Percentiles rank a stretch among this genome's conserved stretches.
phyloP scores from a whole-genome alignment of 768 basidiomycete genomes.

The Boletellus emodensis region DNA sequence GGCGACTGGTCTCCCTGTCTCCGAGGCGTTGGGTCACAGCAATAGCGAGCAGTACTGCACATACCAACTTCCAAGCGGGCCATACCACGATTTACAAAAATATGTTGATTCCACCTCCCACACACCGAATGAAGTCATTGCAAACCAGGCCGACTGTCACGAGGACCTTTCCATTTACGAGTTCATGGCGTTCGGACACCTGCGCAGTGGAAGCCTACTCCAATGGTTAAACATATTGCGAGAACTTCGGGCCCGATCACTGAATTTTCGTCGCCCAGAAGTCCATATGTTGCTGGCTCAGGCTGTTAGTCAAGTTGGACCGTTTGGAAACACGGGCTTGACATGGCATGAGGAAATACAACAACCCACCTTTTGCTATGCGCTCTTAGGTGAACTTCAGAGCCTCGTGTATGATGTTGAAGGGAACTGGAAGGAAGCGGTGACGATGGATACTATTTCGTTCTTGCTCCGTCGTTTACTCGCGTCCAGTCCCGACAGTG shows the following conservation, averaged over 20 bases:
- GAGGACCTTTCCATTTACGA: slow-evolving; percentile 40
- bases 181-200: slow-evolving; percentile 38
- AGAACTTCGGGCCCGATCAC: slow-evolving; percentile 33
- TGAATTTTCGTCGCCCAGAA: slow-evolving; percentile 37
- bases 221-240: slow-evolving; percentile 51
- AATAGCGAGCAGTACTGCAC: slow-evolving; percentile 27
- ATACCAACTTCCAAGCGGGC: slow-evolving; percentile 28
- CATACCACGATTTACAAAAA: slow-evolving; percentile 35
- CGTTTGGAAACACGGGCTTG: slow-evolving; percentile 11
- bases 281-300: slow-evolving; percentile 42
- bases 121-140: slow-evolving; percentile 39
- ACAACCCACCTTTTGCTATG: slow-evolving; percentile 29
- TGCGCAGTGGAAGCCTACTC: slow-evolving; percentile 41
- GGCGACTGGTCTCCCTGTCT: slow-evolving; percentile 5
- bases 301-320: slow-evolving; percentile 41
- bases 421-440: slow-evolving; percentile 38
- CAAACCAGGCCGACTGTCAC: slow-evolving; percentile 39
- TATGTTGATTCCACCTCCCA: slow-evolving; percentile 34
- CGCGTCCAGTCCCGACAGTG: slow-evolving; percentile 10
- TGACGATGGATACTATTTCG: slow-evolving; percentile 31
- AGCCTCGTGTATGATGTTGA: slow-evolving; percentile 32
- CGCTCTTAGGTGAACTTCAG: slow-evolving; percentile 33
- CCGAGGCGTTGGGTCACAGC: slow-evolving; percentile 5
- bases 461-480: slow-evolving; percentile 35
- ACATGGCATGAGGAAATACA: too few relatives aligned